These are phyloP conservation scores for Vitis hybrid DNA, from an alignment of 177 flowering plant species.

Conservation along the genomic window DNA sequence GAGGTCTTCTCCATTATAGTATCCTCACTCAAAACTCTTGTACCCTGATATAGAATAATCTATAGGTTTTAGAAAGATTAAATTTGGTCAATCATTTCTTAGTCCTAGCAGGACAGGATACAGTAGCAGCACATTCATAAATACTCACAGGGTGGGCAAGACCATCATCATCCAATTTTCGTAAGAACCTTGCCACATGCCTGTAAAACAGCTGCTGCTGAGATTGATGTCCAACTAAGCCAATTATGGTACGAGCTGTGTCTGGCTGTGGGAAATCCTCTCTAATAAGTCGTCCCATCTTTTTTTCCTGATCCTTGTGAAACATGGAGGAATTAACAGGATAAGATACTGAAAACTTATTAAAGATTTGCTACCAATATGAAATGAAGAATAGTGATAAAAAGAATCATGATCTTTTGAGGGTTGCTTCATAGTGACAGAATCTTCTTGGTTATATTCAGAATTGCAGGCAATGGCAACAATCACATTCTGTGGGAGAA, in stretches of 20 bases:
- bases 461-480: slow-evolving; percentile 98
- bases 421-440: slow-evolving; percentile 98
- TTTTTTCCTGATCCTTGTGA: slow-evolving; percentile 90
- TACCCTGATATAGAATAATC: slow-evolving; percentile 53
- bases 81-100: neutral
- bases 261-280: slow-evolving; percentile 57
- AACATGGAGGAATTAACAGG: neutral
- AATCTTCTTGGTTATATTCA: slow-evolving; percentile 98
- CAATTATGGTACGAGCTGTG: too few relatives aligned
- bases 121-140: neutral
- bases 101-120: neutral
- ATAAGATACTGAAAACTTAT: neutral
- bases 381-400: slow-evolving; percentile 94
- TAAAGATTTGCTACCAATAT: slow-evolving; percentile 47
- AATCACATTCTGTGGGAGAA: slow-evolving; percentile 72
- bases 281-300: slow-evolving; percentile 94
- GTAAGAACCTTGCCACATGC: slow-evolving; percentile 94
- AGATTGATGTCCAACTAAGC: neutral
- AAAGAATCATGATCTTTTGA: slow-evolving; percentile 97
- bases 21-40: slow-evolving; percentile 93
- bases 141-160: slow-evolving; percentile 91
- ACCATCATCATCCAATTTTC: slow-evolving; percentile 98
- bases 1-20: slow-evolving; percentile 95
- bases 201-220: slow-evolving; percentile 35
- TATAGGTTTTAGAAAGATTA: neutral